Evolutionary conservation across 1,139 yeast species (phyloP).

Genomic region (Wickerhamiella pararugosa): DNA sequence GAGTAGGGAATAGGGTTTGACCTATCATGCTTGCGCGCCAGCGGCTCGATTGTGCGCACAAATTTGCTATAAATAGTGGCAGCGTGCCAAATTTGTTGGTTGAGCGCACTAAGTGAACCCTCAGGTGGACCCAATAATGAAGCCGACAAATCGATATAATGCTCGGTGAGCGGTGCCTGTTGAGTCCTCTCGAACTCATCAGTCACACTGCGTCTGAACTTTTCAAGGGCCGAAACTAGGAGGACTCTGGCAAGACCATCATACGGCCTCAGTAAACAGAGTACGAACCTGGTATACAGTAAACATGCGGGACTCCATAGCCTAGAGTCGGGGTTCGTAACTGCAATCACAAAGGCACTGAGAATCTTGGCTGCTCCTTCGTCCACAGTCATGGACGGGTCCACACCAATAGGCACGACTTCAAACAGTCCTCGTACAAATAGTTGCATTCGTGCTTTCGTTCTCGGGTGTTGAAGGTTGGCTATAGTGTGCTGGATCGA

Average conservation of each 20-base stretch:
- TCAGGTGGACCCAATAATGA: not conserved
- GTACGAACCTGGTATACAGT: not conserved
- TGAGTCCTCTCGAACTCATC: too few species aligned
- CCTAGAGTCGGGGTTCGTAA: not conserved
- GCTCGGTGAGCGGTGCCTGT: too few species aligned
- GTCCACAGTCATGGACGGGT: too few species aligned
- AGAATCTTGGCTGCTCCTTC: not conserved
- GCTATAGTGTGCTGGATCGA: too few species aligned
- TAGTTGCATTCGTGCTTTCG: too few species aligned
- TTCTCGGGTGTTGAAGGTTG: too few species aligned
- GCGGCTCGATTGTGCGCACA: not conserved
- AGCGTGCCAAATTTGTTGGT: not conserved
- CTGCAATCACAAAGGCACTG: not conserved
- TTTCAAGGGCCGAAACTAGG: not conserved
- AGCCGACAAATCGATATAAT: too few species aligned
- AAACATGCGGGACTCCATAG: constrained; percentile 5
- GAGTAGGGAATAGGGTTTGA: not conserved
- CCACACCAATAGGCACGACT: too few species aligned
- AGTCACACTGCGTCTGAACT: not conserved
- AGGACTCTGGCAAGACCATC: not conserved
- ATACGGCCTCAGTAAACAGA: not conserved
- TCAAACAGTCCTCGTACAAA: too few species aligned
- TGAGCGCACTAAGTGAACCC: not conserved
- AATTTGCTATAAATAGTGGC: not conserved
- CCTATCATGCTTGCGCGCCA: not conserved